Percentiles rank a stretch among this genome's conserved stretches.
phyloP scores from a whole-genome alignment of 2,329 filamentous ascomycete genomes.

The Colletotrichum neosansevieriae region DNA sequence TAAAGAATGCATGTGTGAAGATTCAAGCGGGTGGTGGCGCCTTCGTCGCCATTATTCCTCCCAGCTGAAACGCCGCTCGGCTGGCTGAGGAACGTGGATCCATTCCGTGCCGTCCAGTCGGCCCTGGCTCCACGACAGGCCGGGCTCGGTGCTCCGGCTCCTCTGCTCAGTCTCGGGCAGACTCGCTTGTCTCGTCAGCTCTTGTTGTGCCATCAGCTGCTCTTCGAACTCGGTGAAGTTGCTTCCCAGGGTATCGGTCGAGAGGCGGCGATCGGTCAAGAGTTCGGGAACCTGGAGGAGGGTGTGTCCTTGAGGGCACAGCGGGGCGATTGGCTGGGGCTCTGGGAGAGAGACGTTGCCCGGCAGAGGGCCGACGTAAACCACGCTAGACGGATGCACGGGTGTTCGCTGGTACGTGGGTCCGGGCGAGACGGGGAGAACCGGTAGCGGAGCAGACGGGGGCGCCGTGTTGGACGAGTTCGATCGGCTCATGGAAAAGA shows the following conservation, averaged over 20 bases:
- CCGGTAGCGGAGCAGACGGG: slow-evolving; percentile 42
- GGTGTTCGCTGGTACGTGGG: slow-evolving; percentile 59
- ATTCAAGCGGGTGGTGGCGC: background rate
- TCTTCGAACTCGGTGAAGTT: slow-evolving; percentile 69
- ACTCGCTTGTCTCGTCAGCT: slow-evolving; percentile 45
- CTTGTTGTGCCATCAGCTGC: slow-evolving; percentile 46
- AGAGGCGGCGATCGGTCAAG: slow-evolving; percentile 34
- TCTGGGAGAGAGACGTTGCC: slow-evolving; percentile 57
- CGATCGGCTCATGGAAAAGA: slow-evolving; percentile 46
- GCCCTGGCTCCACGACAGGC: slow-evolving; percentile 48
- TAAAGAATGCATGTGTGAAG: slow-evolving; percentile 9
- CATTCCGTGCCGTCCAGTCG: slow-evolving; percentile 61
- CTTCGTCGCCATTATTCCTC: slow-evolving; percentile 51
- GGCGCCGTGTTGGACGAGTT: slow-evolving; percentile 43
- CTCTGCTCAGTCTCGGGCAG: slow-evolving; percentile 31
- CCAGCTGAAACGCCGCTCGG: slow-evolving; percentile 65
- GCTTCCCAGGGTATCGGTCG: slow-evolving; percentile 64
- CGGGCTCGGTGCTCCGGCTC: slow-evolving; percentile 42
- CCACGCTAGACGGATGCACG: slow-evolving; percentile 64
- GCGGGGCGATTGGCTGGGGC: slow-evolving; percentile 45
- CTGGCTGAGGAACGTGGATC: slow-evolving; percentile 64
- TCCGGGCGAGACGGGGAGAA: slow-evolving; percentile 46
- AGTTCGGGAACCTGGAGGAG: slow-evolving; percentile 31
- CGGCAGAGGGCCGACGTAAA: slow-evolving; percentile 68
- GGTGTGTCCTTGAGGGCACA: slow-evolving; percentile 45